Conservation (phyloP, 306 rosid genomes). For the Fragaria vesca region DNA sequence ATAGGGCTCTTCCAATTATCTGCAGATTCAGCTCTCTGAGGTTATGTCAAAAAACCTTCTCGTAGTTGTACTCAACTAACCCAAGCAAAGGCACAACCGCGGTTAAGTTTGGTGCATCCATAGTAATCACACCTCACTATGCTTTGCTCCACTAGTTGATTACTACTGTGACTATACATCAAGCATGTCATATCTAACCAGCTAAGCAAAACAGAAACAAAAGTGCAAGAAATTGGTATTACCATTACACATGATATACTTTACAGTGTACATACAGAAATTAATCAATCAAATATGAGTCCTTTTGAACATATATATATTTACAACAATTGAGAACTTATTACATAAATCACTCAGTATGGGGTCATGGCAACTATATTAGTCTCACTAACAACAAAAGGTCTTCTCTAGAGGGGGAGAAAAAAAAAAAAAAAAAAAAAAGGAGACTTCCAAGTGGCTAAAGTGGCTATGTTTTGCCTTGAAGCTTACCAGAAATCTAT, state of each 20-base stretch:
- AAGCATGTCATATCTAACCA: not conserved
- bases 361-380: not conserved
- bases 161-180: not conserved
- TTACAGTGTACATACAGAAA: not conserved
- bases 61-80: not conserved
- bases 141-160: not conserved
- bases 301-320: constrained; percentile 1
- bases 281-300: constrained; percentile 12
- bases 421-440: not conserved
- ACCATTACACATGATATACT: not conserved
- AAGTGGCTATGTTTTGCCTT: not conserved
- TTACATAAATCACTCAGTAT: not conserved
- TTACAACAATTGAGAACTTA: constrained; percentile 14
- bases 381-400: not conserved
- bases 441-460: not conserved
- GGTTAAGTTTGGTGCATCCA: not conserved
- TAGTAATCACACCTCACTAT: not conserved
- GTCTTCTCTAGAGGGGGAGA: too few relatives aligned
- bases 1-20: too few relatives aligned
- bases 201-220: not conserved
- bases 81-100: not conserved
- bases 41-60: not conserved
- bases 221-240: not conserved
- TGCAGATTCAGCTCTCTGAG: not conserved
- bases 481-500: not conserved